Conservation (phyloP, 2,329 filamentous ascomycete genomes). For the Aspergillus tubingensis region DNA sequence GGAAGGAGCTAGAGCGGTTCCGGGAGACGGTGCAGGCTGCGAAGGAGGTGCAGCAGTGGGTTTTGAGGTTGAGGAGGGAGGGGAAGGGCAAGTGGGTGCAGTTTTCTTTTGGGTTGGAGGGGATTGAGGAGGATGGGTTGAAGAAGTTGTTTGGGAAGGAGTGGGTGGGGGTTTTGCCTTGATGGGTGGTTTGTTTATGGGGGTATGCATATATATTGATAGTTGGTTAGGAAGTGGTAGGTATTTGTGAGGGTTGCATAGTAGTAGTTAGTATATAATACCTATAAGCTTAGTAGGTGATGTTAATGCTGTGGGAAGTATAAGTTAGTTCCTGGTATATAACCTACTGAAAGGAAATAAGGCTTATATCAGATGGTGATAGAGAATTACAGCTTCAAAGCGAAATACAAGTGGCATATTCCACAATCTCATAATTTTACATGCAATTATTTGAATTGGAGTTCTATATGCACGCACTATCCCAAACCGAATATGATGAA, state of each 20-base stretch:
- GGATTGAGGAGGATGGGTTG: slow-evolving; percentile 20
- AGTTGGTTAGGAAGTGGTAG: background rate
- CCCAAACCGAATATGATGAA: background rate
- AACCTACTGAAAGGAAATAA: no score
- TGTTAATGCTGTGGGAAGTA: no score
- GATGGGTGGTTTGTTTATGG: background rate
- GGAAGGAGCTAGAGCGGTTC: slow-evolving; percentile 36
- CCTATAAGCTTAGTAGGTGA: no score
- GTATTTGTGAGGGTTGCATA: background rate
- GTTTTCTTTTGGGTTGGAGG: slow-evolving; percentile 35
- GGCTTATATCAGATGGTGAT: no score
- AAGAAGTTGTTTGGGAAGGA: slow-evolving; percentile 21
- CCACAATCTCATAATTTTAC: no score
- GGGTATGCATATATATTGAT: no score
- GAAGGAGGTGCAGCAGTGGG: slow-evolving; percentile 32
- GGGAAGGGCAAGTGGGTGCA: slow-evolving; percentile 44
- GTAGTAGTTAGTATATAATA: no score
- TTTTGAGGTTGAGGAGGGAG: slow-evolving; percentile 34
- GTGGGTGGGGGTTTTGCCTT: slow-evolving; percentile 13
- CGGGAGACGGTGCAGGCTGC: slow-evolving; percentile 30
- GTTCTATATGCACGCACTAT: slow-evolving; percentile 3
- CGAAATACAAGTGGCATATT: background rate
- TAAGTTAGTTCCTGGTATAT: no score
- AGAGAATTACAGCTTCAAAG: no score
- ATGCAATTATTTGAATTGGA: background rate